phyloP scores from a whole-genome alignment of 2,329 filamentous ascomycete species.

The Botrytis fragariae region DNA sequence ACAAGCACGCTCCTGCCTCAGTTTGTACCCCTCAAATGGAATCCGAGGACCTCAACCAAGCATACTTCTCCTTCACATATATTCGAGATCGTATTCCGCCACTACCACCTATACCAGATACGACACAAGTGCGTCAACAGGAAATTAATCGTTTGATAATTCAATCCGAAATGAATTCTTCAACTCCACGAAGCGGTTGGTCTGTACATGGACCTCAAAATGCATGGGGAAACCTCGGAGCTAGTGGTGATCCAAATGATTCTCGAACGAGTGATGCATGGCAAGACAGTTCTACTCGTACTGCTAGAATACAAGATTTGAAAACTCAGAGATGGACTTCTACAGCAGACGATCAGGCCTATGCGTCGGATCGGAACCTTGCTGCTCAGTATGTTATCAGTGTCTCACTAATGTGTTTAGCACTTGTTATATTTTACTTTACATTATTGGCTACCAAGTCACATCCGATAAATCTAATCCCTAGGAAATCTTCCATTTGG shows the following conservation, averaged over 20 bases:
- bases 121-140: background rate
- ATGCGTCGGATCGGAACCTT: background rate
- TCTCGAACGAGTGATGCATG: constrained; percentile 11
- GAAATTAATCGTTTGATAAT: background rate
- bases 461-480: background rate
- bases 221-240: background rate
- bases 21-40: background rate
- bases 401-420: background rate
- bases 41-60: background rate
- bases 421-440: background rate
- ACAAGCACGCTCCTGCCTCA: background rate
- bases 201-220: background rate
- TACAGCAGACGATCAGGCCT: background rate
- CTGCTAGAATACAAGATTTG: background rate
- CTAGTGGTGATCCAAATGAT: background rate
- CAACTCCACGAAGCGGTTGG: background rate
- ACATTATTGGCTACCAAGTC: background rate
- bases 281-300: background rate
- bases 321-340: background rate
- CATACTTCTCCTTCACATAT: background rate
- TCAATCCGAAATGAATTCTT: background rate
- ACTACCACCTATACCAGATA: background rate
- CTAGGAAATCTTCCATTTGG: no score
- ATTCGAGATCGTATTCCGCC: background rate
- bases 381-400: background rate